Base-by-base conservation (phyloP, 768 basidiomycete species). In the Calvatia gigantea region DNA sequence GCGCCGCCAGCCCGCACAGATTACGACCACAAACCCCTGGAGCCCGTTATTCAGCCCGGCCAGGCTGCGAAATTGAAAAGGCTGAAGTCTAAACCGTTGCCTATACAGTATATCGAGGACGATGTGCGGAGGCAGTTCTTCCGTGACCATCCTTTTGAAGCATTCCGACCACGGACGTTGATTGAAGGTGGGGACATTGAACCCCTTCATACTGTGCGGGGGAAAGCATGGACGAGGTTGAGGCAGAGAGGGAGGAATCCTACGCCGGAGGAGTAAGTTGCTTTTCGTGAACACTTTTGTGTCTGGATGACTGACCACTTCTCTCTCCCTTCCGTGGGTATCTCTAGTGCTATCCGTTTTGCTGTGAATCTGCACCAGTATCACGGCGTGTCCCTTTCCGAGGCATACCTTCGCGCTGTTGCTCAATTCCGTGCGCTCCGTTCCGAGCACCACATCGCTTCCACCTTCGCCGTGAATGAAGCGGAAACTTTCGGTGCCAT, bases 71-170 rank as follows among this genome's bases (percentile, higher is more conserved):
- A 67, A 5, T 56, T 61, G 27, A 29, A 31, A 31, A 56, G 25
- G 32, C 17, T 48, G 35, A 76, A 73, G 54, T 66, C 69, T 51
- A 71, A 71, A 38, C 62, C 74, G 32, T 58, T 80, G 44, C 79
- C 81, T 9, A 79, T 98, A 48, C 75, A 76, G 51, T 97, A 94
- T 67, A 56, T 89, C 37, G 93, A 96, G 66, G 97, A 99, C 69
- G 77, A 81, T 58, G 75, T 98, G 56, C 85, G 97, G 32, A 78
- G 84, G 52, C 91, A 91, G 68, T 98, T 99, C 78, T 98, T 95
- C 76, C 76, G 78, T 38, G 97, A 99, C 74, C 95, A 97, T 68
- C 94, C 97, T 6, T 97, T 97, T 65, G 95, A 99, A 73, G 88
- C 93, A 1, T 90, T 95, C 70, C 79, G 95, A 39, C 85, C 93